Evolutionary conservation across 2,329 filamentous ascomycete species (phyloP).

Genomic region (Biscogniauxia mediterranea): DNA sequence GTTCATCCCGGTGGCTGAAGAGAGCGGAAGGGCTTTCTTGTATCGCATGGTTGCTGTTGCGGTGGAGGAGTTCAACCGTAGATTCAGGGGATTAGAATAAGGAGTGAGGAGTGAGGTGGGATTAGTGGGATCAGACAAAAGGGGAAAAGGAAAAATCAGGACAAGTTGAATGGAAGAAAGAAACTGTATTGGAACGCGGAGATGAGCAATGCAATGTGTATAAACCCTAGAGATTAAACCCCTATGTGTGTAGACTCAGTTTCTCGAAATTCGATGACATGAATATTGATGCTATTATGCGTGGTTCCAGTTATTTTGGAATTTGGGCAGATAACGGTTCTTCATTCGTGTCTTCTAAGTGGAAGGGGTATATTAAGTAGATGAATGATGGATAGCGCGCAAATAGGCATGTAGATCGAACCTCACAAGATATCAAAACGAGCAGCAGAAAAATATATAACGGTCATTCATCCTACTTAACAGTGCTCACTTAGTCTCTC

Average conservation of each 20-base stretch:
- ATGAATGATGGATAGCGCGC: no score
- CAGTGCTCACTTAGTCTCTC: no score
- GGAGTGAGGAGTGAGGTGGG: no score
- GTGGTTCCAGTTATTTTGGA: not conserved
- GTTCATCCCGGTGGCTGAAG: slow-evolving; percentile 91
- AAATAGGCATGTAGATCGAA: no score
- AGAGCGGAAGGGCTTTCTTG: slow-evolving; percentile 64
- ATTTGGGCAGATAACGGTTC: not conserved
- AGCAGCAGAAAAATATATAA: no score
- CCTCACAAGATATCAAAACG: no score
- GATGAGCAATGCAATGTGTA: not conserved
- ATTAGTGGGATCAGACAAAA: slow-evolving; percentile 21
- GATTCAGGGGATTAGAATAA: slow-evolving; percentile 52
- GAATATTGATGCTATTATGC: not conserved
- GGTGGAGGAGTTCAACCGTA: slow-evolving; percentile 65
- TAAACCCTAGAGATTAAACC: not conserved
- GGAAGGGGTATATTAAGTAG: no score
- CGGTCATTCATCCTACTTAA: no score
- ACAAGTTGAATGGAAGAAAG: not conserved
- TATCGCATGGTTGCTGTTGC: slow-evolving; percentile 66
- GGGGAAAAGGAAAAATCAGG: not conserved
- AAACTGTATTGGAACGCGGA: not conserved
- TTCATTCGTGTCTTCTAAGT: no score
- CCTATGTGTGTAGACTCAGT: not conserved
- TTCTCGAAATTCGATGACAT: not conserved